phyloP scores from a whole-genome alignment of 2,329 filamentous ascomycete species.

The Colletotrichum melonis region DNA sequence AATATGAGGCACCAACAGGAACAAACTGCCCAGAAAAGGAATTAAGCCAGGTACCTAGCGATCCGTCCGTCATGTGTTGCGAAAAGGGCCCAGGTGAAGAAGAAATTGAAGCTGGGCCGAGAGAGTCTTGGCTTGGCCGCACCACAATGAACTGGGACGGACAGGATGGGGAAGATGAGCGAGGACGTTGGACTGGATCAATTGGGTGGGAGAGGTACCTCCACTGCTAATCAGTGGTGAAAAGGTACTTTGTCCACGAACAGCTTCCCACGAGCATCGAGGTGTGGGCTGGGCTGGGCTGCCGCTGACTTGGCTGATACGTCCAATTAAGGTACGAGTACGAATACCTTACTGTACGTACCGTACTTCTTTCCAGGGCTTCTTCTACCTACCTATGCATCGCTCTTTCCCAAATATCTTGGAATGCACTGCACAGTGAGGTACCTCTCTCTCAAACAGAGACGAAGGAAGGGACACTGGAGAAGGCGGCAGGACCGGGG shows the following conservation, averaged over 20 bases:
- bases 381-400: background rate
- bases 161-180: slow-evolving; percentile 13
- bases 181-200: background rate
- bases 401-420: background rate
- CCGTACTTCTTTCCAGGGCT: background rate
- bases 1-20: slow-evolving; percentile 30
- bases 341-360: background rate
- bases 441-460: too few relatives aligned
- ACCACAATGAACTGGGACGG: slow-evolving; percentile 19
- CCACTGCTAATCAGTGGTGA: too few relatives aligned
- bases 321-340: slow-evolving; percentile 33
- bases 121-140: slow-evolving; percentile 31
- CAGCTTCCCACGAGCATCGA: background rate
- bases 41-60: background rate
- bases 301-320: slow-evolving; percentile 17
- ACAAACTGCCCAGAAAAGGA: background rate
- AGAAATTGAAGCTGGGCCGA: slow-evolving; percentile 26
- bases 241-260: background rate
- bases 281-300: slow-evolving; percentile 15
- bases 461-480: background rate
- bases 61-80: background rate
- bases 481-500: background rate
- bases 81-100: background rate
- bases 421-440: too few relatives aligned
- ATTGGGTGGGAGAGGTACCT: background rate